These are phyloP conservation scores for Medicago arabica DNA, from an alignment of 306 rosid genomes.

Conservation along the genomic window DNA sequence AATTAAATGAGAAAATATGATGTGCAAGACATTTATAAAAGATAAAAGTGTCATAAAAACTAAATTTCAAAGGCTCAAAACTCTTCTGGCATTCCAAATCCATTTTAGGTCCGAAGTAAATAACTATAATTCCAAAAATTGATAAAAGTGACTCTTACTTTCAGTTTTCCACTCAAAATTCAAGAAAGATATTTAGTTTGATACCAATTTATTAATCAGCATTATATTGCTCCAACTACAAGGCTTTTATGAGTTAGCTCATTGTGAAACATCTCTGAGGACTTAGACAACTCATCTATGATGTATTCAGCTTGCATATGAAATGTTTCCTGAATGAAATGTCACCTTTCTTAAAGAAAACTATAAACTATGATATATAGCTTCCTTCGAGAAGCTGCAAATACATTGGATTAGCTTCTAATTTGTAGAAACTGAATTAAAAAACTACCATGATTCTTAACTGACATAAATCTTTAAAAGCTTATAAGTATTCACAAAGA, in stretches of 20 bases:
- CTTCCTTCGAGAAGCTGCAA: not conserved
- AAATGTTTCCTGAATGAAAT: too few relatives aligned
- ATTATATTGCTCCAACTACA: not conserved
- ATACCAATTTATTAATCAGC: not conserved
- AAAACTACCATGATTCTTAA: not conserved
- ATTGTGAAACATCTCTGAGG: not conserved
- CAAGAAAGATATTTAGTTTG: not conserved
- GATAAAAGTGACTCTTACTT: not conserved
- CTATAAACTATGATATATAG: not conserved
- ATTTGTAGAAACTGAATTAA: not conserved
- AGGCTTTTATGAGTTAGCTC: constrained; percentile 14
- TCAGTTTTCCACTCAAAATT: not conserved
- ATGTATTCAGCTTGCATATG: not conserved
- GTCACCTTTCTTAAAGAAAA: not conserved
- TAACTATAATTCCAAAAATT: not conserved
- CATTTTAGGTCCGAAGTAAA: constrained; percentile 3
- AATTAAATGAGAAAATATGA: constrained; percentile 10
- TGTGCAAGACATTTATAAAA: not conserved
- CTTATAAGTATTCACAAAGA: not conserved
- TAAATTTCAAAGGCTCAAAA: constrained; percentile 18
- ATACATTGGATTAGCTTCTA: not conserved
- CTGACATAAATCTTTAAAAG: not conserved
- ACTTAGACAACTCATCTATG: not conserved
- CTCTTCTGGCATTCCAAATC: constrained; percentile 10
- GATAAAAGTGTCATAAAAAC: not conserved